These are phyloP conservation scores for Allium fistulosum DNA, from an alignment of 106 monocot species.

Conservation along the genomic window DNA sequence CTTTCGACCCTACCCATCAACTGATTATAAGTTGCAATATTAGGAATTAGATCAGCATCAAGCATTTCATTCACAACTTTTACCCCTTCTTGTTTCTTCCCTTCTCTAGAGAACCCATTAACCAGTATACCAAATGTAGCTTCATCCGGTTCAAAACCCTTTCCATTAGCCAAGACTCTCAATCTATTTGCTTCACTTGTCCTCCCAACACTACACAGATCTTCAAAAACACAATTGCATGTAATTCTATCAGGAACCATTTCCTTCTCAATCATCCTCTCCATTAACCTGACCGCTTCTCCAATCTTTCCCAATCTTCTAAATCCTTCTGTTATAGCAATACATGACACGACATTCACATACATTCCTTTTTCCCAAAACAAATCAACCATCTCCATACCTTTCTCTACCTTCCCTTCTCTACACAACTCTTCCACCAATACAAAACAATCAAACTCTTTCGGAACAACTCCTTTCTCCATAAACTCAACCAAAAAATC, in stretches of 20 bases:
- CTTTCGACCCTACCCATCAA: constrained; percentile 41
- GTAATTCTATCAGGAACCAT: constrained; percentile 58
- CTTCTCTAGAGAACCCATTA: constrained; percentile 63
- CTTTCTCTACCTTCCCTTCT: constrained; percentile 25
- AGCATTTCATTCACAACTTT: constrained; percentile 80
- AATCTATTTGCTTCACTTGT: constrained; percentile 45
- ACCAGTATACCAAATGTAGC: constrained; percentile 46
- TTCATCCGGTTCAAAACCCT: constrained; percentile 49
- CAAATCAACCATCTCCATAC: constrained; percentile 32
- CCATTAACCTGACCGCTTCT: constrained; percentile 34
- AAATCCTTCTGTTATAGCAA: constrained; percentile 55
- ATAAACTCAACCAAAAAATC: constrained; percentile 47
- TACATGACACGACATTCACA: constrained; percentile 35
- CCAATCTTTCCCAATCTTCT: constrained; percentile 37
- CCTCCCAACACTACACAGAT: constrained; percentile 48
- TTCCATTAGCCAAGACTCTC: constrained; percentile 26
- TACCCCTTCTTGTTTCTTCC: constrained; percentile 58
- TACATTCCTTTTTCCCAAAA: constrained; percentile 33
- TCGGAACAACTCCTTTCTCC: constrained; percentile 32
- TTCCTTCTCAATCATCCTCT: constrained; percentile 44
- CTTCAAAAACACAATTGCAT: constrained; percentile 57
- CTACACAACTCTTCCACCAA: constrained; percentile 46
- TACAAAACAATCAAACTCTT: constrained; percentile 51
- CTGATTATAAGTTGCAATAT: constrained; percentile 69
- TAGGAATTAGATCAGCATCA: constrained; percentile 59